These are phyloP conservation scores for Liquidambar formosana DNA, from an alignment of 164 flowering plant genomes.

Conservation along the genomic window DNA sequence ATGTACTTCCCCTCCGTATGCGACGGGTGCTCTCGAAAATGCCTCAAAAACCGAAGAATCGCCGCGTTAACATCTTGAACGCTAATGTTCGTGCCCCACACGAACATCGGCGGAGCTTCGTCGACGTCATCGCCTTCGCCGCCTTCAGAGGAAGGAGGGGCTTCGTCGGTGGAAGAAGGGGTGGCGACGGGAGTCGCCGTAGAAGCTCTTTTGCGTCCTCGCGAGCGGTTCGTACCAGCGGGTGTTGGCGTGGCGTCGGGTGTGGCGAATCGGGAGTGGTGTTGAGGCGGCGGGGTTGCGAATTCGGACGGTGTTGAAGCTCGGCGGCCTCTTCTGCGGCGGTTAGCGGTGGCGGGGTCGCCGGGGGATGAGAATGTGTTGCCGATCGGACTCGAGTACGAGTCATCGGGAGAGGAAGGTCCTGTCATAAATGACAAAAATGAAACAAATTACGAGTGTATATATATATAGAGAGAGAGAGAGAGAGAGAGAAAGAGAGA, in stretches of 20 bases:
- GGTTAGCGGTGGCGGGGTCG: conserved; percentile 3
- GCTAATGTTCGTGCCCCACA: conserved; percentile 97
- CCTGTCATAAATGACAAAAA: conserved; percentile 31
- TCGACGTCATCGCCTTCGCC: conserved; percentile 59
- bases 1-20: conserved; percentile 77
- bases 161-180: conserved; percentile 56
- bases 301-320: conserved; percentile 32
- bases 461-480: background rate
- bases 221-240: conserved; percentile 20
- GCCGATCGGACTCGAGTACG: conserved; percentile 60
- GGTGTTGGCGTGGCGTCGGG: conserved; percentile 11
- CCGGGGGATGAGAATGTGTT: conserved; percentile 75
- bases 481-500: conserved; percentile 11
- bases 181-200: conserved; percentile 32
- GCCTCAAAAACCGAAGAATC: conserved; percentile 67
- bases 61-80: conserved; percentile 89
- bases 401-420: conserved; percentile 76
- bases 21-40: conserved; percentile 51
- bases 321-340: conserved; percentile 36
- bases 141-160: conserved; percentile 56
- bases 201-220: conserved; percentile 16
- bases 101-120: conserved; percentile 70
- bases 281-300: conserved; percentile 42
- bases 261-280: conserved; percentile 30
- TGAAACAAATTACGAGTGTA: background rate